Percentiles rank a stretch among this genome's conserved stretches.
Evolutionary conservation across 2,329 filamentous ascomycete species (phyloP).

Genomic region (Trichoderma afroharzianum): DNA sequence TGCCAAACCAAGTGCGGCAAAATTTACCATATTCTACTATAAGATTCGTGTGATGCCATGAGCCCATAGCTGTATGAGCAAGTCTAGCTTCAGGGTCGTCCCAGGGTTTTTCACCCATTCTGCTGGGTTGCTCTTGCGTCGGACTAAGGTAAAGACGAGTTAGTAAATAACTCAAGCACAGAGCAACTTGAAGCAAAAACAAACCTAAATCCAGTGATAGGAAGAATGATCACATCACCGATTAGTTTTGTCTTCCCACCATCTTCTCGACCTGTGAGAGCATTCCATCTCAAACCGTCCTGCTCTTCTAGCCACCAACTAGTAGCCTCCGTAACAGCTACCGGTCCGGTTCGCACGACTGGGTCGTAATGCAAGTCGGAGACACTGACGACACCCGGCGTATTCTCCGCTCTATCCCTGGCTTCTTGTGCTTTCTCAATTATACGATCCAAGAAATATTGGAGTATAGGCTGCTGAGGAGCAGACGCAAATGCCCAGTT

Average conservation of each 20-base stretch:
- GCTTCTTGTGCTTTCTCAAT: conserved; percentile 5
- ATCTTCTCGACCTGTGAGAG: conserved; percentile 22
- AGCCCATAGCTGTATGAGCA: conserved; percentile 23
- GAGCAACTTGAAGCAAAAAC: background rate
- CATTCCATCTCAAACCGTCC: conserved; percentile 25
- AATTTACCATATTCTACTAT: conserved; percentile 25
- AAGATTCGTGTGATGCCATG: conserved; percentile 23
- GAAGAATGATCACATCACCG: conserved; percentile 23
- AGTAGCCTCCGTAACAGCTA: conserved; percentile 24
- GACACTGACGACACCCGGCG: background rate
- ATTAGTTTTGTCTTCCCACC: conserved; percentile 24
- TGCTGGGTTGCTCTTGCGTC: conserved; percentile 21
- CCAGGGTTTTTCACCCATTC: conserved; percentile 23
- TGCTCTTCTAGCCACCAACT: conserved; percentile 22
- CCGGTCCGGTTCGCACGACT: conserved; percentile 24
- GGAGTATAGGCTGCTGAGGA: conserved; percentile 21
- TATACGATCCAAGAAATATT: conserved; percentile 22
- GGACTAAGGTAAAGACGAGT: conserved; percentile 3
- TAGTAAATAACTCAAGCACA: background rate
- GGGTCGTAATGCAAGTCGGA: conserved; percentile 17
- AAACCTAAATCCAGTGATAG: conserved; percentile 26
- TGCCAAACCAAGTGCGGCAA: conserved; percentile 24
- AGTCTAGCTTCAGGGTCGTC: conserved; percentile 22
- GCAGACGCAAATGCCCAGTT: conserved; percentile 26
- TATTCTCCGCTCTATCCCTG: background rate